These are phyloP conservation scores for Nidularia sp. DNA, from an alignment of 768 basidiomycete species.

Conservation along the genomic window DNA sequence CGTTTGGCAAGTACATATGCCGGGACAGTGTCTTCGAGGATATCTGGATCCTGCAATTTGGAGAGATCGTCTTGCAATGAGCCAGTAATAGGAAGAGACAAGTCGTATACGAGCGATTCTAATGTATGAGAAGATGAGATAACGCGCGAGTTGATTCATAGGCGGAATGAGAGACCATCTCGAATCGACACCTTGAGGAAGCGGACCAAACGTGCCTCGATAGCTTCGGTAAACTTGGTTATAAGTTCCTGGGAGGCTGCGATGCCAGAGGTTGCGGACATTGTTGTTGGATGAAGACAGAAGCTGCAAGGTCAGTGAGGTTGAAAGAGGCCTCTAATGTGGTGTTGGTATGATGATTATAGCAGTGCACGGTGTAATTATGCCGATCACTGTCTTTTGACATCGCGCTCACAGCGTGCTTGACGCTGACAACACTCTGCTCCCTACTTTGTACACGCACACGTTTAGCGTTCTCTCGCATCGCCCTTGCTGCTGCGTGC, in stretches of 20 bases:
- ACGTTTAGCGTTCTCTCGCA: too few relatives aligned
- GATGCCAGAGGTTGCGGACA: slow-evolving; percentile 79
- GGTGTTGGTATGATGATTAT: not conserved
- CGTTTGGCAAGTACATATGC: slow-evolving; percentile 73
- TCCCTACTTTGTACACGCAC: too few relatives aligned
- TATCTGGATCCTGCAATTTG: slow-evolving; percentile 41
- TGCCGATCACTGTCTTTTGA: too few relatives aligned
- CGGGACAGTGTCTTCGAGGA: slow-evolving; percentile 58
- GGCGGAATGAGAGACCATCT: slow-evolving; percentile 50
- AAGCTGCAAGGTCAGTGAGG: not conserved
- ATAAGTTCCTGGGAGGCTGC: slow-evolving; percentile 54
- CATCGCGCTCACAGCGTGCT: too few relatives aligned
- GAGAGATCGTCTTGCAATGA: slow-evolving; percentile 61
- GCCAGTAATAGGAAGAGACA: slow-evolving; percentile 40
- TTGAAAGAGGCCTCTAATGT: not conserved
- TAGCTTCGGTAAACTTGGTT: slow-evolving; percentile 53
- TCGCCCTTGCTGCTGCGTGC: not conserved
- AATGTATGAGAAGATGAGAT: slow-evolving; percentile 9
- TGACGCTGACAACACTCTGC: too few relatives aligned
- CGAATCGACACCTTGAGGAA: slow-evolving; percentile 77
- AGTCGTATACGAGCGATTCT: slow-evolving; percentile 70
- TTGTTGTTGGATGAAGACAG: slow-evolving; percentile 14
- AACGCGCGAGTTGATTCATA: slow-evolving; percentile 9
- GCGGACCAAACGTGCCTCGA: slow-evolving; percentile 45
- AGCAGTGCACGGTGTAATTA: not conserved